phyloP scores from a whole-genome alignment of 140 eudicot genomes.

The Senecio squalidus region DNA sequence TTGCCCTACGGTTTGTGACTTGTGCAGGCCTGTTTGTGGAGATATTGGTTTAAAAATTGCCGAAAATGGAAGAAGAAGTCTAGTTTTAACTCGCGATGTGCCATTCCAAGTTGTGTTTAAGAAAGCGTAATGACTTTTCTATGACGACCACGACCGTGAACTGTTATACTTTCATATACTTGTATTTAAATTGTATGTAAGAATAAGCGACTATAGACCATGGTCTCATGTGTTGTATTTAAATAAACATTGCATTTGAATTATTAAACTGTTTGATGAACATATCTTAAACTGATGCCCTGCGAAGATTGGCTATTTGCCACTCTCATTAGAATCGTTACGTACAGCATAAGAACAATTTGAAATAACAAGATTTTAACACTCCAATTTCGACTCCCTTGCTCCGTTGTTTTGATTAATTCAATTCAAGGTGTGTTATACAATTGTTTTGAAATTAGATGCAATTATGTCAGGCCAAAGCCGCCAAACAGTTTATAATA shows the following conservation, averaged over 20 bases:
- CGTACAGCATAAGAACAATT: too few species aligned
- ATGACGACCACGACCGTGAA: not conserved
- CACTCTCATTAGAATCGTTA: too few species aligned
- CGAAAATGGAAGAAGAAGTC: slow-evolving; percentile 22
- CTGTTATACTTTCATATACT: not conserved
- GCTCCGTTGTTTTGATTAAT: too few species aligned
- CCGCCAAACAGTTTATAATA: too few species aligned
- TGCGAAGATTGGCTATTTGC: not conserved
- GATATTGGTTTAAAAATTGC: slow-evolving; percentile 29
- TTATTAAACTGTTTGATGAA: not conserved
- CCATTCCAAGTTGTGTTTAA: slow-evolving; percentile 20
- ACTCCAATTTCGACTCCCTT: too few species aligned
- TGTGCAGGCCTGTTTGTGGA: slow-evolving; percentile 34
- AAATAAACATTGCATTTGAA: not conserved
- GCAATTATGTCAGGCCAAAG: too few species aligned
- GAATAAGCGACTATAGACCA: not conserved
- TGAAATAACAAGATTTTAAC: too few species aligned
- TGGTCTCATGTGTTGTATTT: not conserved
- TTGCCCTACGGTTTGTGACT: slow-evolving; percentile 42
- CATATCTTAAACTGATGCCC: not conserved
- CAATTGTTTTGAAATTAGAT: too few species aligned
- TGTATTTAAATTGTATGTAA: not conserved
- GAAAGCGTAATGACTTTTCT: slow-evolving; percentile 10
- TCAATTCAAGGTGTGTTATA: too few species aligned
- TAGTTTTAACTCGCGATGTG: slow-evolving; percentile 17